Conservation (phyloP, 768 basidiomycete genomes). For the Rhizopogon roseolus region DNA sequence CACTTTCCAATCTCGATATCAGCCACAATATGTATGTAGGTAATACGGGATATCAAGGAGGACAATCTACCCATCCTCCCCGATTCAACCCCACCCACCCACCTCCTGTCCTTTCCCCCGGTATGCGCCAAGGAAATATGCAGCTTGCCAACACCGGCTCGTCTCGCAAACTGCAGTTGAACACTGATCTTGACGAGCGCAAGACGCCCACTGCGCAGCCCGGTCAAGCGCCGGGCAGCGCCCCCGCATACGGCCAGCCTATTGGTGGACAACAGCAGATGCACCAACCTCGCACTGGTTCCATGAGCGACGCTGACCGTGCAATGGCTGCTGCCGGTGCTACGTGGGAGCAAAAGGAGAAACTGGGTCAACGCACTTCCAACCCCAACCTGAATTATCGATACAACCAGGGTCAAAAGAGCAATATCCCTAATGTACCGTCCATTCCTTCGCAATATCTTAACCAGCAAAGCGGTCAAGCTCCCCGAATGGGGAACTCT, state of each 20-base stretch:
- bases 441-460: slow-evolving; percentile 71
- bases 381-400: slow-evolving; percentile 67
- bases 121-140: slow-evolving; percentile 35
- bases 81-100: slow-evolving; percentile 55
- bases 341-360: slow-evolving; percentile 67
- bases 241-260: slow-evolving; percentile 40
- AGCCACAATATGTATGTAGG: slow-evolving; percentile 26
- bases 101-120: slow-evolving; percentile 41
- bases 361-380: slow-evolving; percentile 52
- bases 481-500: slow-evolving; percentile 32
- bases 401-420: slow-evolving; percentile 39
- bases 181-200: slow-evolving; percentile 63
- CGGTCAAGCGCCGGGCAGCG: slow-evolving; percentile 43
- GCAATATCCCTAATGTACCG: slow-evolving; percentile 59
- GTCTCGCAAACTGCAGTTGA: slow-evolving; percentile 49
- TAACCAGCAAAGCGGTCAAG: slow-evolving; percentile 39
- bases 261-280: slow-evolving; percentile 30
- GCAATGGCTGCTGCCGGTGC: slow-evolving; percentile 31
- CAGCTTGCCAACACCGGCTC: slow-evolving; percentile 30
- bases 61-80: slow-evolving; percentile 61
- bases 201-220: slow-evolving; percentile 49
- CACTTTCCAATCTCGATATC: slow-evolving; percentile 66
- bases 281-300: slow-evolving; percentile 34
- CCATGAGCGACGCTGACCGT: slow-evolving; percentile 25
- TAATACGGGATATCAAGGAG: slow-evolving; percentile 30